A percentile compares a stretch with the other conserved stretches of the same genome.
phyloP scores from a whole-genome alignment of 1,139 yeast species.

The Pichia sp. region DNA sequence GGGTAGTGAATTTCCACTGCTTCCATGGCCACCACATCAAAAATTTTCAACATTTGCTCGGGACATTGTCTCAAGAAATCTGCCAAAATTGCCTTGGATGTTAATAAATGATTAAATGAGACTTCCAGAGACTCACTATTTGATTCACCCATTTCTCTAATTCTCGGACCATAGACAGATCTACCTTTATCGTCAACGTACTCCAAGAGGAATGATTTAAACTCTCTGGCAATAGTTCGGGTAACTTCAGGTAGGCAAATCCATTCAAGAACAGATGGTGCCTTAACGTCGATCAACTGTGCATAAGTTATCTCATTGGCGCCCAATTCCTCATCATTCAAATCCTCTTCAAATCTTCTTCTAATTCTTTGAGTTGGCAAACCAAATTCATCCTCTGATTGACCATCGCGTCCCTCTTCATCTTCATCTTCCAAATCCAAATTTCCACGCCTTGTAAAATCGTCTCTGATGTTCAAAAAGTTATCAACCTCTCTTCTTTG shows the following conservation, averaged over 20 bases:
- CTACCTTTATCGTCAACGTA: constrained; percentile 90
- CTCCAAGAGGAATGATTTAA: constrained; percentile 81
- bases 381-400: constrained; percentile 55
- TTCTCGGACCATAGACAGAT: constrained; percentile 93
- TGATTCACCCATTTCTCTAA: constrained; percentile 86
- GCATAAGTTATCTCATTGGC: constrained; percentile 81
- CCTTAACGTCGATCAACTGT: constrained; percentile 86
- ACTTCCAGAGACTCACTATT: constrained; percentile 91
- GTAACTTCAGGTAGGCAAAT: constrained; percentile 87
- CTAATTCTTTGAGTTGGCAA: constrained; percentile 76
- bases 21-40: constrained; percentile 95
- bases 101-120: constrained; percentile 76
- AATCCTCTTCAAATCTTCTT: constrained; percentile 43
- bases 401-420: constrained; percentile 30
- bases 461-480: constrained; percentile 74
- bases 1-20: constrained; percentile 95
- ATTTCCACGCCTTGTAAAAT: constrained; percentile 33
- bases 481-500: constrained; percentile 77
- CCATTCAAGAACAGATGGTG: constrained; percentile 90
- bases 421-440: constrained; percentile 59
- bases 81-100: constrained; percentile 86
- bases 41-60: constrained; percentile 76
- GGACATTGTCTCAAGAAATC: constrained; percentile 89
- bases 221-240: constrained; percentile 85
- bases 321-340: constrained; percentile 55